Evolutionary conservation across 129 eudicot species (phyloP), one percentile per base, ranked within the genome.

Genomic region (Escallonia herrerae): DNA sequence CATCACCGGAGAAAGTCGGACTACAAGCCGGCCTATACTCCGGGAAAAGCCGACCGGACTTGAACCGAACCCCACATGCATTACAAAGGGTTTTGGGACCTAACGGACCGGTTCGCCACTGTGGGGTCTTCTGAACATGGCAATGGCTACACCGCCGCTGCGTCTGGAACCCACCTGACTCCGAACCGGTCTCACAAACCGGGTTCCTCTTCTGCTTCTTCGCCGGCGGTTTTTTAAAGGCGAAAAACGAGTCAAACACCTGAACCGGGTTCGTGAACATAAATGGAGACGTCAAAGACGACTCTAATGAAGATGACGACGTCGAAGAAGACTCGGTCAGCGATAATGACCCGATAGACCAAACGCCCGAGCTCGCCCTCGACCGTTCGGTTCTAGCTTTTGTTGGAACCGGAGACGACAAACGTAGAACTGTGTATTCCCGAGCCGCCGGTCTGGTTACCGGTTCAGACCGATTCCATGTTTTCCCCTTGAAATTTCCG

Each of bases 61-160:
- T 93, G 76, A 73, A 93, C 85, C 98, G 87, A 63, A 93, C 98
- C 7, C 98, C 98, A 69, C 98, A 91, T n/a, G 97, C 97, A 44
- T 91, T 91, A 56, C 97, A 91, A 41, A 91, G 68, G 5, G 97
- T 91, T 80, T 93, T 93, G 0, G 96, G 95, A 40, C 98, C 98
- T 41, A 83, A 62, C 1, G 98, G 96, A 70, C 98, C 98, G 86
- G 96, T 77, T 72, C 98, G 77, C 98, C 98, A 93, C 45, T 88
- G 98, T 47, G 98, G 98, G 15, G 98, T 93, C 76, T 86, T 93
- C 63, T 86, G 90, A 44, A 88, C 98, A 47, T 77, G 87, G 47
- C 98, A 93, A 58, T 93, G 98, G 14, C 79, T 93, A 58, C 98
- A 93, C 69, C 87, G 67, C 2, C 95, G 86, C 62, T 74, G 87